A percentile compares a stretch with the other conserved stretches of the same genome.
phyloP scores from a whole-genome alignment of 129 eudicot species.

The Tagetes patula region DNA sequence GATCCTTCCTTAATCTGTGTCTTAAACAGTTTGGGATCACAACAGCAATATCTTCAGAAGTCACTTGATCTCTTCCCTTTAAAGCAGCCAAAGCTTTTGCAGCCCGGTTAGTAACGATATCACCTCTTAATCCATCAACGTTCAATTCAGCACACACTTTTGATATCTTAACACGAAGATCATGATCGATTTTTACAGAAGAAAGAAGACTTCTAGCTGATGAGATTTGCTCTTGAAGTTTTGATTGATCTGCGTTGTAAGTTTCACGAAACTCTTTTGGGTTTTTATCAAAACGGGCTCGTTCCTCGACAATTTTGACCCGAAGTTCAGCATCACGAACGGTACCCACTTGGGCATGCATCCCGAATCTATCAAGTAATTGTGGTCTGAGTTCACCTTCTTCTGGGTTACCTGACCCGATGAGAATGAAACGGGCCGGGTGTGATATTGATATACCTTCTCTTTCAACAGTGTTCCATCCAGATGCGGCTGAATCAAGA shows the following conservation, averaged over 20 bases:
- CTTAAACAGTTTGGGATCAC: slow-evolving; percentile 89
- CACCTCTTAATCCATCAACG: slow-evolving; percentile 91
- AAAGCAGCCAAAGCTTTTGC: slow-evolving; percentile 91
- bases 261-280: slow-evolving; percentile 71
- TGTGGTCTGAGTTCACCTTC: slow-evolving; percentile 91
- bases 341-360: slow-evolving; percentile 93
- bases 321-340: slow-evolving; percentile 86
- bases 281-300: slow-evolving; percentile 77
- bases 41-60: slow-evolving; percentile 82
- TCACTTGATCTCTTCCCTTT: slow-evolving; percentile 83
- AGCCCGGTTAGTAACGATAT: slow-evolving; percentile 83
- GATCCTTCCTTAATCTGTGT: slow-evolving; percentile 90
- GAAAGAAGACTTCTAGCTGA: slow-evolving; percentile 71
- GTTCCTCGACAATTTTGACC: slow-evolving; percentile 86
- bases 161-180: slow-evolving; percentile 83
- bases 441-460: slow-evolving; percentile 91
- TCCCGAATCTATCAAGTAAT: slow-evolving; percentile 82
- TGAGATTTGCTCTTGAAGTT: slow-evolving; percentile 67
- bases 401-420: slow-evolving; percentile 82
- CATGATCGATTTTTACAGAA: slow-evolving; percentile 70
- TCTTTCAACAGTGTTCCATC: slow-evolving; percentile 90
- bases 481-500: slow-evolving; percentile 91
- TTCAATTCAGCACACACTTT: slow-evolving; percentile 91
- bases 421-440: slow-evolving; percentile 83
- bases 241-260: slow-evolving; percentile 66